Percentiles rank a stretch among this genome's conserved stretches.
phyloP scores from a whole-genome alignment of 768 basidiomycete genomes.

The Podaxis mareebaensis region DNA sequence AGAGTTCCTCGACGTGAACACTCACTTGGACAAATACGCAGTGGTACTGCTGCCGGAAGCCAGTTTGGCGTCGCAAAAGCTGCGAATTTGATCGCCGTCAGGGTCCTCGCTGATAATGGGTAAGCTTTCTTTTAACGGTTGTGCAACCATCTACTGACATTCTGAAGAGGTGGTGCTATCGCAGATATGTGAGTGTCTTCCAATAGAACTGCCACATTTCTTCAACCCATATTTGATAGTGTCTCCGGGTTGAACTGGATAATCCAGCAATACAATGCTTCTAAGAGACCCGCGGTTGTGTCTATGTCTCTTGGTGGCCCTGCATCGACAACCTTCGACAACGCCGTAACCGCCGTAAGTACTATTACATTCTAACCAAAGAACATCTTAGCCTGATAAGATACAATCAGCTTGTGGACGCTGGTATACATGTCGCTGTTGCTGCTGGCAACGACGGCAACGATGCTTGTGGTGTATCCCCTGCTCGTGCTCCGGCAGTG shows the following conservation, averaged over 20 bases:
- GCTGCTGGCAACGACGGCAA: conserved; percentile 37
- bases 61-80: conserved; percentile 28
- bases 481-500: conserved; percentile 33
- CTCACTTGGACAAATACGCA: neutral
- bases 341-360: conserved; percentile 29
- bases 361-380: neutral
- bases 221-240: conserved; percentile 13
- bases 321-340: conserved; percentile 28
- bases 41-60: conserved; percentile 26
- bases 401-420: conserved; percentile 24
- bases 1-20: neutral
- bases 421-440: conserved; percentile 33
- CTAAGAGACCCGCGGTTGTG: conserved; percentile 32
- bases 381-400: neutral
- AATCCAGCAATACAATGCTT: conserved; percentile 18
- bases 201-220: too few relatives aligned
- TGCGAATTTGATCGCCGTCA: conserved; percentile 39
- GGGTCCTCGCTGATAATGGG: conserved; percentile 36
- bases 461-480: conserved; percentile 32
- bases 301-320: conserved; percentile 38
- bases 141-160: neutral
- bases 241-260: conserved; percentile 36
- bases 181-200: conserved; percentile 5
- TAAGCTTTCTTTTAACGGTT: conserved; percentile 7
- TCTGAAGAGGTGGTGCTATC: conserved; percentile 1